Evolutionary conservation across 257 asterid species (phyloP).

Genomic region (Solanum piurae): DNA sequence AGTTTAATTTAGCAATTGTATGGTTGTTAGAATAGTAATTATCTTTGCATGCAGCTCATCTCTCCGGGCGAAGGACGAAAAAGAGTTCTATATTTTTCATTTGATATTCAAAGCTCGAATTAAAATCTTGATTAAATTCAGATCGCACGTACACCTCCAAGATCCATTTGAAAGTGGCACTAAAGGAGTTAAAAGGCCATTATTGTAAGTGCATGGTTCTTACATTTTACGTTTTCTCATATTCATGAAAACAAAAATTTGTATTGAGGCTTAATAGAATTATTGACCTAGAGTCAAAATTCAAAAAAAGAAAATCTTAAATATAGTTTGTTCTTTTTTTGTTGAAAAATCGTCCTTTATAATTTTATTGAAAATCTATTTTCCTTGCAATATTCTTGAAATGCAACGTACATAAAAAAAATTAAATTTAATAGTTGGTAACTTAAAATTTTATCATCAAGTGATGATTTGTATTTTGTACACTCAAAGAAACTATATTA

Average conservation of each 20-base stretch:
- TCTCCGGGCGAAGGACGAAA: not conserved
- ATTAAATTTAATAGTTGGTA: not conserved
- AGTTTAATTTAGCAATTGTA: not conserved
- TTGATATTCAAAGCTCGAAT: accelerated
- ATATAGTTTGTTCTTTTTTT: too few relatives aligned
- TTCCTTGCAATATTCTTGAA: not conserved
- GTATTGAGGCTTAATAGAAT: too few relatives aligned
- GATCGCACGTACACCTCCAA: not conserved
- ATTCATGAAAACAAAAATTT: not conserved
- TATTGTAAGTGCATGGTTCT: not conserved
- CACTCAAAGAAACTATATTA: not conserved
- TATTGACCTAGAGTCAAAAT: too few relatives aligned
- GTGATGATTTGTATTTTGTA: not conserved
- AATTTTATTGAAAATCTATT: not conserved
- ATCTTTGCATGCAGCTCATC: not conserved
- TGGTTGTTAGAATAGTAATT: not conserved
- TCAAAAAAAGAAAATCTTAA: too few relatives aligned
- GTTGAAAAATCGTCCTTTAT: not conserved
- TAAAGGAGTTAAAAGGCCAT: not conserved
- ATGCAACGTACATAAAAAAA: not conserved
- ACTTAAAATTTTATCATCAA: not conserved
- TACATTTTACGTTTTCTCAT: not conserved
- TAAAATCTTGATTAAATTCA: too few relatives aligned
- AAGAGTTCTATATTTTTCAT: too few relatives aligned
- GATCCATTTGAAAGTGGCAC: not conserved